These are phyloP conservation scores for Globisporangium ultimum DNA, from an alignment of 352 stramenopile species.

Conservation along the genomic window DNA sequence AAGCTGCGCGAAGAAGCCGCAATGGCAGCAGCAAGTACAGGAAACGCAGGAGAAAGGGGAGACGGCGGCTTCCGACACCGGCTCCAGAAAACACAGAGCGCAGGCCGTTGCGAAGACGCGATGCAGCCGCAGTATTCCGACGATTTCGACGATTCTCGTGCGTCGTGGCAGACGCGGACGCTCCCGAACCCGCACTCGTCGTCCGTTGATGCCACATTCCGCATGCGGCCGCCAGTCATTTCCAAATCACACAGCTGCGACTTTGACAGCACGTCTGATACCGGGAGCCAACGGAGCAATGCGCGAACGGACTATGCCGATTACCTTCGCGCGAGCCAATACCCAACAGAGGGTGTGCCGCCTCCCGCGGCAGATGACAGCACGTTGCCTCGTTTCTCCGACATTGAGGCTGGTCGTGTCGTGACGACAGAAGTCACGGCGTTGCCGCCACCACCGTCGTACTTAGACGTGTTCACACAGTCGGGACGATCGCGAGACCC, in stretches of 20 bases:
- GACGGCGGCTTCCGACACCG: slow-evolving; percentile 14
- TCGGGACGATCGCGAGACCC: slow-evolving; percentile 17
- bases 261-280: slow-evolving; percentile 12
- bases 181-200: slow-evolving; percentile 5
- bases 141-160: slow-evolving; percentile 1
- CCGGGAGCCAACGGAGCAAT: slow-evolving; percentile 15
- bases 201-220: slow-evolving; percentile 9
- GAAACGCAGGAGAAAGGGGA: slow-evolving; percentile 15
- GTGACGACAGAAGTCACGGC: slow-evolving; percentile 19
- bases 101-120: slow-evolving; percentile 7
- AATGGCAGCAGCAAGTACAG: slow-evolving; percentile 3
- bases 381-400: slow-evolving; percentile 32
- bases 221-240: slow-evolving; percentile 14
- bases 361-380: neutral
- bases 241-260: slow-evolving; percentile 24
- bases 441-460: slow-evolving; percentile 32
- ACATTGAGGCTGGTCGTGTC: slow-evolving; percentile 33
- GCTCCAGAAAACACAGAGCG: slow-evolving; percentile 26
- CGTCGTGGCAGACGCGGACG: slow-evolving; percentile 17
- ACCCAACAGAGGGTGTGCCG: neutral
- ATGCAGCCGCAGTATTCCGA: no score
- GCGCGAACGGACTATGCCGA: slow-evolving; percentile 1
- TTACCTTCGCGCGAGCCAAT: neutral
- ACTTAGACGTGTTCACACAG: slow-evolving; percentile 35
- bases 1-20: slow-evolving; percentile 42